phyloP scores from a whole-genome alignment of 2,329 filamentous ascomycete species.

The Boeremia exigua region DNA sequence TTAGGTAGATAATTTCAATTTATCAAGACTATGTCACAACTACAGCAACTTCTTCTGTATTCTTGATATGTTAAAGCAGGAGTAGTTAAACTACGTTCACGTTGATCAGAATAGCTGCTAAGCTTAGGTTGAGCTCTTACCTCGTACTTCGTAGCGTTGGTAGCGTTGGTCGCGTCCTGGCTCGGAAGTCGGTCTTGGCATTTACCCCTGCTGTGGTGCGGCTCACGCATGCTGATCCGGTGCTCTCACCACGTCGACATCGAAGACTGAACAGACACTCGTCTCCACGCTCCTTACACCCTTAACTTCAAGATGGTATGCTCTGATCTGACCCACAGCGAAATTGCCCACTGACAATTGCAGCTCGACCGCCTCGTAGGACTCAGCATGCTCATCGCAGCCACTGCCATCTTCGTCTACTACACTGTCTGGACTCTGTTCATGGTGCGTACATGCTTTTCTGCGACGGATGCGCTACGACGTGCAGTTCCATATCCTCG shows the following conservation, averaged over 20 bases:
- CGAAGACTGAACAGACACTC: slow-evolving; percentile 5
- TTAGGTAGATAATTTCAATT: too few species aligned
- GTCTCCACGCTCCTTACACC: slow-evolving; percentile 17
- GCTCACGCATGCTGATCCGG: background rate
- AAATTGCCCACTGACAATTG: background rate
- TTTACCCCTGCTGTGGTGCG: slow-evolving; percentile 12
- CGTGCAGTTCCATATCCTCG: background rate
- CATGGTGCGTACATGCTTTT: slow-evolving; percentile 68
- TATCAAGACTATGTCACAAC: too few species aligned
- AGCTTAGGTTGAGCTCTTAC: too few species aligned
- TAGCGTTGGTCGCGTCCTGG: too few species aligned
- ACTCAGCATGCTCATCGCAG: slow-evolving; percentile 76
- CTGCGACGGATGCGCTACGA: background rate
- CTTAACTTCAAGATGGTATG: slow-evolving; percentile 13
- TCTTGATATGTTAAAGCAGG: too few species aligned
- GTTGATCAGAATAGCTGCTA: too few species aligned
- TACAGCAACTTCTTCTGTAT: too few species aligned
- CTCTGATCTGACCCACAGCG: background rate
- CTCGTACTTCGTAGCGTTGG: too few species aligned
- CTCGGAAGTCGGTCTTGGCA: slow-evolving; percentile 13
- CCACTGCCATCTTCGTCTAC: slow-evolving; percentile 80
- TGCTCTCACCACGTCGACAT: slow-evolving; percentile 14
- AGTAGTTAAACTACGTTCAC: too few species aligned
- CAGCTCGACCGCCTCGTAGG: slow-evolving; percentile 91
- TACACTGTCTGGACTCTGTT: slow-evolving; percentile 98